Evolutionary conservation across 2,329 filamentous ascomycete species (phyloP), one percentile per base, ranked within the genome.

Genomic region (Elsinoe arachidis): DNA sequence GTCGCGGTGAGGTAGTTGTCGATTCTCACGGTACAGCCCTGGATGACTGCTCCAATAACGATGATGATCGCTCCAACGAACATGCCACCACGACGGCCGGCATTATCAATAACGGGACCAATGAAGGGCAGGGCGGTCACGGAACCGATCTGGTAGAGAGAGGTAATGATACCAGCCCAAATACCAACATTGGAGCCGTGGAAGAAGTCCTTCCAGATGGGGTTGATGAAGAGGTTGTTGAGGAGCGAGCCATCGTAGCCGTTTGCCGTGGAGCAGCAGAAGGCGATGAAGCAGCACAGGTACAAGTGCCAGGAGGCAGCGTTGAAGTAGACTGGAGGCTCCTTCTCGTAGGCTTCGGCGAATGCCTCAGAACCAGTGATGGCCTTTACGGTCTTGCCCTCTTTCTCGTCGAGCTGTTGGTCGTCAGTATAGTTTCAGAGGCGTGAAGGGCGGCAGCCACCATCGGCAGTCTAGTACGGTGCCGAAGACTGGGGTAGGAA

Each of bases 41-140:
- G 74, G 55, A 81, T 61, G 47, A 78, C 71, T 2, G 75, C 74
- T 7, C 77, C 77, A 41, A 78, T 59, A 44, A 79, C 65, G 85
- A 89, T 63, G 86, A 92, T 65, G 81, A 86, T 63, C 77, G 77
- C 17, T 80, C 83, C 14, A 78, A 85, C 65, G 77, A 60, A 55
- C 67, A 69, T 65, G 10, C 66, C 66, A 15, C 71, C 67, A 51
- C 74, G 70, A 56, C 79, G 73, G 37, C 79, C 80, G 66, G 72
- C 78, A 5, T 73, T 69, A 63, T 79, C 76, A 52, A 72, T 68
- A 23, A 67, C 64, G 11, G 74, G 72, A 4, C 76, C 76, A 39
- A 76, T 71, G 58, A 78, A 78, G 1, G 74, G 74, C 41, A 77
- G 66, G 14, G 74, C 74, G 37, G 66, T 67, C 12, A 78, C 72